Evolutionary conservation across 2,329 filamentous ascomycete species (phyloP), one percentile per base, ranked within the genome.

Genomic region (Aspergillus fructus): DNA sequence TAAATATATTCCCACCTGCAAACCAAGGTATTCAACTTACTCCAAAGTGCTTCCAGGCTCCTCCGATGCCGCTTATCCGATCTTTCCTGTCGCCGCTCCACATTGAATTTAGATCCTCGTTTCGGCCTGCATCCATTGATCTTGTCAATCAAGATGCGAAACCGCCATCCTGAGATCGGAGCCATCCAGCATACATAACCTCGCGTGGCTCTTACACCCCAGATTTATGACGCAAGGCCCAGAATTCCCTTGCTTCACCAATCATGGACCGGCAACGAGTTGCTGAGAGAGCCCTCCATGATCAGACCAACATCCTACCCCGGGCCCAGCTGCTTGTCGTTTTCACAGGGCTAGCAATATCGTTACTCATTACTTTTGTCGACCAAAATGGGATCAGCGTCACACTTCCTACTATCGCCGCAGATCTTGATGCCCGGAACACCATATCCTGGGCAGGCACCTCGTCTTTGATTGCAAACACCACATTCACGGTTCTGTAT

Each of bases 391-490:
- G 81, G 42, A 81, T 86, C 55, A 79, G 78, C 2, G 76, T 79
- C 2, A 78, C 79, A n/a, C 68, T 85, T 42, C 83, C 83, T 24
- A 80, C 81, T 21, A 79, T 85, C 63, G 77, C 79, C 53, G 67
- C 73, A 49, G 78, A 84, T 11, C 73, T 82, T 23, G 62, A 76
- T 53, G 76, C 76, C 1, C 71, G 70, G 53, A 63, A 74, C 55
- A 73, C 72, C 3, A 86, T 86, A 49, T 90, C 90, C 65, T 90
- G 87, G 88, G 82, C 85, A 11, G 88, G 87, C 2, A 90, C 88
- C 4, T 85, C 84, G 15, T 91, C 89, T 62, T 76, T 91, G 6
- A 79, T 91, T 4, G 83, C 86, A 3, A 85, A 83, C 53, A 87
- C 86, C 0, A 81, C 83, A 30, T 88, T 88, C 61, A 85, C 86